Base-by-base conservation (phyloP, 768 basidiomycete genomes). In the Lactarius hatsudake region DNA sequence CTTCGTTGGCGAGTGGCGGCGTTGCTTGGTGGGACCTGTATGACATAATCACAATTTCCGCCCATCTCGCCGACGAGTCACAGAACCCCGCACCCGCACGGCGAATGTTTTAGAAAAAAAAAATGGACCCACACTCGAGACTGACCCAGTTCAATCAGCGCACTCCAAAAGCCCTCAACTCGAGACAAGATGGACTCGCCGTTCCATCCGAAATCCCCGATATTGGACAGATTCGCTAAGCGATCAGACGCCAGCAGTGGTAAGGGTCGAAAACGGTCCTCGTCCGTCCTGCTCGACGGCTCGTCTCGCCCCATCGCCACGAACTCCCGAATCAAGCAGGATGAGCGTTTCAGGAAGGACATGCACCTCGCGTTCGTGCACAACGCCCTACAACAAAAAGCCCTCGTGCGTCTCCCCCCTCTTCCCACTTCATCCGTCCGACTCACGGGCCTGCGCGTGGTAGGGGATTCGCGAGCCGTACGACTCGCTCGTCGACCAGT, bases 401-500 rank as follows among this genome's bases (percentile, higher is more conserved):
- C 81, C 17, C 80, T 84, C 71, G 94, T 93, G 72, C 71, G 87
- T 51, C n/a, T 48, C n/a, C 10, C 45, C 18, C 69, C 1, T 1
- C 20, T n/a, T 59, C 58, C 62, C n/a, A n/a, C 26, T 62, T 20
- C 10, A 72, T 59, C n/a, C n/a, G n/a, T n/a, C n/a, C n/a, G n/a
- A n/a, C n/a, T n/a, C n/a, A n/a, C n/a, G n/a, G n/a, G n/a, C n/a
- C n/a, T n/a, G n/a, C n/a, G 30, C 32, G 59, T 67, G 67, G 36
- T 74, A 96, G 91, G 91, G 93, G 53, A 81, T 83, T 65, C 81
- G 82, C 65, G 87, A 88, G 58, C 82, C 89, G 20, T 98, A 94
- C 75, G 88, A 97, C 69, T 91, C 96, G 69, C 87, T 99, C 38
- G 87, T 98, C 7, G 83, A 88, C 63, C 93, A 96, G 71, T 98